phyloP scores from a whole-genome alignment of 441 rosid species.

The Populus hybrid region DNA sequence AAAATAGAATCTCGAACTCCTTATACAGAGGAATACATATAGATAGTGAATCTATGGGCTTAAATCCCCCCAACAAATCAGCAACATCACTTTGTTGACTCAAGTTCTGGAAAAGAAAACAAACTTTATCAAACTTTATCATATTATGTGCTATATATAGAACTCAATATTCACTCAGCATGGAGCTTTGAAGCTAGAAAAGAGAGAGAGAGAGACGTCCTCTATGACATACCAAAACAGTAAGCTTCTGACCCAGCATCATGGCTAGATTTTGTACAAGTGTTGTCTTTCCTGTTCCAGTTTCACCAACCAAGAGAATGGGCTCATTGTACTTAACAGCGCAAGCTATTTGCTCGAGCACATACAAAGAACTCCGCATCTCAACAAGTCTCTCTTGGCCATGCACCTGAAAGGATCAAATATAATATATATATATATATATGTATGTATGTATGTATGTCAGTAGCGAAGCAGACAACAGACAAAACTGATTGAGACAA shows the following conservation, averaged over 20 bases:
- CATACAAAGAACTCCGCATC: slow-evolving; percentile 68
- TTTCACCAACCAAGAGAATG: slow-evolving; percentile 98
- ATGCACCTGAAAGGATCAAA: slow-evolving; percentile 45
- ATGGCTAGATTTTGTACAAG: slow-evolving; percentile 87
- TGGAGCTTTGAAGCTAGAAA: background rate
- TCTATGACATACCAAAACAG: slow-evolving; percentile 72
- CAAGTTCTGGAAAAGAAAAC: slow-evolving; percentile 66
- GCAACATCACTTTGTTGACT: slow-evolving; percentile 99
- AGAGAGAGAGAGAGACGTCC: slow-evolving; percentile 8
- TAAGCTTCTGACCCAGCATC: slow-evolving; percentile 85
- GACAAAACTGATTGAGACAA: slow-evolving; percentile 20
- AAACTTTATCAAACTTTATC: slow-evolving; percentile 9
- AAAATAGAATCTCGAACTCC: slow-evolving; percentile 66
- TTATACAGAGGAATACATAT: slow-evolving; percentile 70
- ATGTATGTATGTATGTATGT: background rate
- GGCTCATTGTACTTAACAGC: slow-evolving; percentile 86
- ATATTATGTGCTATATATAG: background rate
- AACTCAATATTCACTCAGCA: background rate
- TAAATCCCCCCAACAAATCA: slow-evolving; percentile 97
- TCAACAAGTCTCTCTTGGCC: slow-evolving; percentile 65
- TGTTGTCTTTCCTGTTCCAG: slow-evolving; percentile 99
- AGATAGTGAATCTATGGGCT: slow-evolving; percentile 79
- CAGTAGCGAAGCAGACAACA: slow-evolving; percentile 22
- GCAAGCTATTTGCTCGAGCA: slow-evolving; percentile 87
- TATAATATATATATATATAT: background rate